Evolutionary conservation across 75 land plant genomes (phyloP).

Genomic region (Pinus tabuliformis): DNA sequence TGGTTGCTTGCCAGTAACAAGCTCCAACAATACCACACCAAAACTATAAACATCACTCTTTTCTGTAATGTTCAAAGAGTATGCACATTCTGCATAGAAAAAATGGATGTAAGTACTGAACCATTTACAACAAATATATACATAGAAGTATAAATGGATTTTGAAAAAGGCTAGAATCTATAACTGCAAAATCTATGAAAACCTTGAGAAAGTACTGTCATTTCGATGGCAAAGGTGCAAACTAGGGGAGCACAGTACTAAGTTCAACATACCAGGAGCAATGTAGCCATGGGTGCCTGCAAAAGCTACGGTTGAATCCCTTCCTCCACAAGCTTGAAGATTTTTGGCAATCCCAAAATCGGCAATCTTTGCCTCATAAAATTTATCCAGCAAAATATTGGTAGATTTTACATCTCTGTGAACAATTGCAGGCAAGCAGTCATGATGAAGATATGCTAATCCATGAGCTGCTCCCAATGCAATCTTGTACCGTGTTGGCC

Average conservation of each 20-base stretch:
- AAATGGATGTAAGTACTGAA: neutral
- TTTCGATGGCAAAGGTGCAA: neutral
- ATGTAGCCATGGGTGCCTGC: conserved; percentile 70
- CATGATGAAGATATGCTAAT: conserved; percentile 81
- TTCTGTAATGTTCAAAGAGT: conserved; percentile 57
- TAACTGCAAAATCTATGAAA: neutral
- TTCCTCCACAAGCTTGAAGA: conserved; percentile 16
- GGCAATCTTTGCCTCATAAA: conserved; percentile 64
- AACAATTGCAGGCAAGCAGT: conserved; percentile 56
- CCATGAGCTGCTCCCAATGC: conserved; percentile 73
- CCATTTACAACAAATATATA: neutral
- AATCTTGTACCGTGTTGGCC: conserved; percentile 52
- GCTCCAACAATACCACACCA: conserved; percentile 92
- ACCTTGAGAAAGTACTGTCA: neutral
- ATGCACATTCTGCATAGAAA: conserved; percentile 50
- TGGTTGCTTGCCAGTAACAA: conserved; percentile 81
- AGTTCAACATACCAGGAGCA: conserved; percentile 51
- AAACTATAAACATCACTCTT: conserved; percentile 94
- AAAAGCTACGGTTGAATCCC: conserved; percentile 27
- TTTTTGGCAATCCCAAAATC: conserved; percentile 72
- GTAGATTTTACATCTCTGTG: conserved; percentile 83
- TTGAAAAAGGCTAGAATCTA: neutral
- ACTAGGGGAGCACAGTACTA: no score
- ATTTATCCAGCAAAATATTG: conserved; percentile 75
- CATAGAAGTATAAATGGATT: neutral